phyloP scores from a whole-genome alignment of 257 asterid genomes.

The Orobanche coerulescens region DNA sequence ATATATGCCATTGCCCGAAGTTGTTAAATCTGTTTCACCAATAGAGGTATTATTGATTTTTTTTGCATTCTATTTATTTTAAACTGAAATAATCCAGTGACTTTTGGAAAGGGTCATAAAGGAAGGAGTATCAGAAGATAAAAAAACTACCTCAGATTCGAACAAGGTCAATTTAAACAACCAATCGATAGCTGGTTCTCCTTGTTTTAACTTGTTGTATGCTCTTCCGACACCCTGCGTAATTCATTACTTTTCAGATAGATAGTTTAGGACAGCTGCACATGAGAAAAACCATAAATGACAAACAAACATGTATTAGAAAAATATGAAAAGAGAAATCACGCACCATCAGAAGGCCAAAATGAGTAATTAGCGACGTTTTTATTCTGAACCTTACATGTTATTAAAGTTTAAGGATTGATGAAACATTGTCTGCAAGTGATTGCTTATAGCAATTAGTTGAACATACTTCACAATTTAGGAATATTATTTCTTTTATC shows the following conservation, averaged over 20 bases:
- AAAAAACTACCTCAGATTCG: conserved; percentile 46
- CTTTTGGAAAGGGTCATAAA: neutral
- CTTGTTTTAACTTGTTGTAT: conserved; percentile 87
- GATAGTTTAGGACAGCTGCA: conserved; percentile 33
- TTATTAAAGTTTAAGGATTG: too few species aligned
- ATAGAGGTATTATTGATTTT: neutral
- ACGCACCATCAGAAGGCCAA: too few species aligned
- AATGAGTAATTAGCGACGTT: too few species aligned
- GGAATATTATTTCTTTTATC: too few species aligned
- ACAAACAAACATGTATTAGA: too few species aligned
- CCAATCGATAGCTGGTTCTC: conserved; percentile 95
- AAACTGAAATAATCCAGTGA: neutral
- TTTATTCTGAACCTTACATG: too few species aligned
- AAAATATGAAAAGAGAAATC: too few species aligned
- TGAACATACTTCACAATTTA: too few species aligned
- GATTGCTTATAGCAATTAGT: too few species aligned
- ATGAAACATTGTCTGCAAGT: too few species aligned
- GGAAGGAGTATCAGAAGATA: neutral
- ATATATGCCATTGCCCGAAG: neutral
- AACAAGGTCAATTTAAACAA: conserved; percentile 57
- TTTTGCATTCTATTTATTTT: too few species aligned
- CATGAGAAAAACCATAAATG: conserved; percentile 29
- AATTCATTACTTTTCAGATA: conserved; percentile 32
- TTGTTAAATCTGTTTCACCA: neutral
- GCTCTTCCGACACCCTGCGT: conserved; percentile 84